These are phyloP conservation scores for Grifola frondosa DNA, from an alignment of 1,284 basidiomycete species.

Conservation along the genomic window DNA sequence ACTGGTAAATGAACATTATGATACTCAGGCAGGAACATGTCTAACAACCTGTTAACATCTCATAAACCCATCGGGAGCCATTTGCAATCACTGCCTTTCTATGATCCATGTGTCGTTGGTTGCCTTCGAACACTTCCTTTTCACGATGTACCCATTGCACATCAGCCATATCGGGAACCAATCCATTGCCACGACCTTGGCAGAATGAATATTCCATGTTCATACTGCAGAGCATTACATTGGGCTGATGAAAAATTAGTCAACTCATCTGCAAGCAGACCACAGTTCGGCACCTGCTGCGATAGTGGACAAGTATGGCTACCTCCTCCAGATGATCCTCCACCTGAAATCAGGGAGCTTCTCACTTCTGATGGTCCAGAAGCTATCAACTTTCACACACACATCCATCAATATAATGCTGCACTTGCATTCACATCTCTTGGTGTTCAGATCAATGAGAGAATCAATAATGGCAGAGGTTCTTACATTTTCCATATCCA, in stretches of 20 bases:
- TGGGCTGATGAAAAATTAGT: constrained; percentile 15
- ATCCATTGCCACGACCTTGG: constrained; percentile 12
- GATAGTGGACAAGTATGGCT: constrained; percentile 18
- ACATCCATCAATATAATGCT: constrained; percentile 39
- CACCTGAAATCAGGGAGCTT: constrained; percentile 18
- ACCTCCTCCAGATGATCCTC: constrained; percentile 12
- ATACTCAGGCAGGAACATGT: too few relatives aligned
- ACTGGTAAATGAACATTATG: too few relatives aligned
- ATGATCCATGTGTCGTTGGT: too few relatives aligned
- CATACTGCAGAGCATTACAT: constrained; percentile 20
- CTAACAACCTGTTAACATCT: too few relatives aligned
- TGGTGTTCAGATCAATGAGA: constrained; percentile 31
- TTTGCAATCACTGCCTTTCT: too few relatives aligned
- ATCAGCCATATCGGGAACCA: constrained; percentile 2
- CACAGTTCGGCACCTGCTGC: constrained; percentile 20
- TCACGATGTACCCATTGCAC: too few relatives aligned
- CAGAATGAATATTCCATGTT: constrained; percentile 18
- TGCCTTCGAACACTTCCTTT: too few relatives aligned
- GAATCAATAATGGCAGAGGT: constrained; percentile 29
- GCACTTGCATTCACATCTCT: constrained; percentile 43
- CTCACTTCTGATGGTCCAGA: constrained; percentile 15
- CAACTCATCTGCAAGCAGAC: constrained; percentile 3
- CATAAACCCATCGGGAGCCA: too few relatives aligned
- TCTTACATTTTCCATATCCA: constrained; percentile 36
- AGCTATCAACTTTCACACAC: constrained; percentile 22